These are phyloP conservation scores for Fragaria iinumae DNA, from an alignment of 306 rosid species.

Conservation along the genomic window DNA sequence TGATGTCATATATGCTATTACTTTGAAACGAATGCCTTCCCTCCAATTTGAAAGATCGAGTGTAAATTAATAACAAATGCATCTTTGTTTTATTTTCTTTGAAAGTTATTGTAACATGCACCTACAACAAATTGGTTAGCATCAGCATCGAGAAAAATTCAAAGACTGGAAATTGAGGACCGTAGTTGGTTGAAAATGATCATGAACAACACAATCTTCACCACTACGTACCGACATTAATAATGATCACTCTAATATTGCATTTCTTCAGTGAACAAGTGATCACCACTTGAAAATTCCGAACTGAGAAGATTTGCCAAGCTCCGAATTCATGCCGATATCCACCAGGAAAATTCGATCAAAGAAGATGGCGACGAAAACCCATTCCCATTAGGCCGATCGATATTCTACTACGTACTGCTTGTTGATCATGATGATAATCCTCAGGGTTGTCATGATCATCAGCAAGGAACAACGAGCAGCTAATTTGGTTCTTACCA, in stretches of 20 bases:
- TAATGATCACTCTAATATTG: background rate
- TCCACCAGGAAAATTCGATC: background rate
- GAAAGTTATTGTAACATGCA: too few relatives aligned
- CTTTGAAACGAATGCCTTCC: too few relatives aligned
- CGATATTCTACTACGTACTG: background rate
- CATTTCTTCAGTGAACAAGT: slow-evolving; percentile 12
- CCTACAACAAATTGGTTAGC: background rate
- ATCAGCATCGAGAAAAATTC: slow-evolving; percentile 3
- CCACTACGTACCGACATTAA: too few relatives aligned
- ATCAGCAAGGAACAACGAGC: background rate
- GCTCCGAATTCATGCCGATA: slow-evolving; percentile 12
- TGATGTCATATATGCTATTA: too few relatives aligned
- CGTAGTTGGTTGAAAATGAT: slow-evolving; percentile 1
- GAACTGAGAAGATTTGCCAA: slow-evolving; percentile 12
- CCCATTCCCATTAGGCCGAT: background rate
- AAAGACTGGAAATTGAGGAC: slow-evolving; percentile 9
- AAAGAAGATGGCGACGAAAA: background rate
- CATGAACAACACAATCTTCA: background rate
- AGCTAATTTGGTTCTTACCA: slow-evolving; percentile 25
- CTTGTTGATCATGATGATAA: background rate
- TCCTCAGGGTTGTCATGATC: background rate
- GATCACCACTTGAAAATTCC: background rate
- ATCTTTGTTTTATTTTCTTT: too few relatives aligned
- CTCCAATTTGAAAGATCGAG: too few relatives aligned
- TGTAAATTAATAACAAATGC: too few relatives aligned